These are phyloP conservation scores for Jackrogersella minutella DNA, from an alignment of 495 filamentous ascomycete species.

Conservation along the genomic window DNA sequence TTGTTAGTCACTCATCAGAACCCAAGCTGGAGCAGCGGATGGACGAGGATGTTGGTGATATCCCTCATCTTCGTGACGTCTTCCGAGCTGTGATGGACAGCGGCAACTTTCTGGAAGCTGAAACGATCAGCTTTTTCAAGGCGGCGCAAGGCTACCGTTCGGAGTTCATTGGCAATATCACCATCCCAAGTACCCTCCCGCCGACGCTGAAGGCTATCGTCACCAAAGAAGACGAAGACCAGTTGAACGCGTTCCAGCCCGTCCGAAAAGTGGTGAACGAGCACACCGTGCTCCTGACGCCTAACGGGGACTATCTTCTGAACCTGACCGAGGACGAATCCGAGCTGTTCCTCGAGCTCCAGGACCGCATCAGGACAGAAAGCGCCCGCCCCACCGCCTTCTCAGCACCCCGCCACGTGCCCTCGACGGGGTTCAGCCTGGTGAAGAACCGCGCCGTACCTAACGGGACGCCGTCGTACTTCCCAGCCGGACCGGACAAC, in stretches of 20 bases:
- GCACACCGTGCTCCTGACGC: constrained; percentile 72
- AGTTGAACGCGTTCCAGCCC: constrained; percentile 56
- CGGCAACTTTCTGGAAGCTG: constrained; percentile 28
- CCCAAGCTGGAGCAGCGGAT: constrained; percentile 39
- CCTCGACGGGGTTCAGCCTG: constrained; percentile 58
- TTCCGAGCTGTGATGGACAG: constrained; percentile 40
- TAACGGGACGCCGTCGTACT: constrained; percentile 62
- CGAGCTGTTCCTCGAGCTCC: constrained; percentile 75
- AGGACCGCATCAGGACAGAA: constrained; percentile 63
- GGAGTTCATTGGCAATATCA: constrained; percentile 7
- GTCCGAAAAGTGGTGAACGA: constrained; percentile 60
- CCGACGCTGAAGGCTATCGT: constrained; percentile 57
- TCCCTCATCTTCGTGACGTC: constrained; percentile 44
- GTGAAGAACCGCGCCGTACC: constrained; percentile 64
- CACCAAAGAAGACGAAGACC: constrained; percentile 59
- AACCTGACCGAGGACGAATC: constrained; percentile 81
- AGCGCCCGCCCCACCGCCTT: constrained; percentile 57
- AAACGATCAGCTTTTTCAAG: constrained; percentile 46
- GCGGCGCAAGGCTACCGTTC: constrained; percentile 38
- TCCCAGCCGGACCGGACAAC: constrained; percentile 52
- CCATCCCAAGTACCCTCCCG: constrained; percentile 34
- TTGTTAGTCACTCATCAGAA: constrained; percentile 38
- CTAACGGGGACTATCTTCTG: constrained; percentile 78
- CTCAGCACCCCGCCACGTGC: constrained; percentile 54
- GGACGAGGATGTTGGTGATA: constrained; percentile 43